Base-by-base conservation (phyloP, 805 yeast species). In the Nakazawaea holstii region DNA sequence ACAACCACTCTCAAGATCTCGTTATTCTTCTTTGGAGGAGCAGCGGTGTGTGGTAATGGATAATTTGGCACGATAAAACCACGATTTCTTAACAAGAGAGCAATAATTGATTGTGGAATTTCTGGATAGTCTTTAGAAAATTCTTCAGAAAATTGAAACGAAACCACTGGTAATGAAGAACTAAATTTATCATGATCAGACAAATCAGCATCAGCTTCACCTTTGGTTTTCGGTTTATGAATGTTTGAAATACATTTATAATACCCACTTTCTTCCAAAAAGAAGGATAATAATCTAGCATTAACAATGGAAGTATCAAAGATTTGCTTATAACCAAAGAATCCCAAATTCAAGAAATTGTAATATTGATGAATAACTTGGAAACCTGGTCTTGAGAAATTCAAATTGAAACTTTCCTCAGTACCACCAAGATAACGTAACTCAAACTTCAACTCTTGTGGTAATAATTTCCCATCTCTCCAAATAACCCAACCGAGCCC, bases 401-500 rank as follows among this genome's bases (percentile, higher is more conserved):
- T 90, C 62, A 90, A 74, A 35, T 82, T 87, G 70, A 80, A 91
- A 26, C 94, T 84, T 64, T 85, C 92, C 65, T 90, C 97, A 6
- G 82, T 74, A 20, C 96, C 95, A 31, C 97, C 97, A 36, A 90
- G 72, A 64, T 90, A 90, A 61, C 82, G 82, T 59, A 90, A 73
- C 54, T 85, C 82, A 68, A 90, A 90, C 57, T 84, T 76, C 53
- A 90, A 72, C 52, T 79, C 80, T 49, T 80, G 73, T 24, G 97
- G 94, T 52, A 90, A 72, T 59, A 73, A 75, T 36, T 68, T 55
- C 38, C 72, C 70, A 60, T 81, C 80, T 61, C 82, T 80, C 89
- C 95, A 91, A 46, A 90, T 67, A 52, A 90, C 80, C 96, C 96
- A 90, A 46, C 97, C 97, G 45, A 87, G 74, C 38, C 97, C 97